phyloP scores from a whole-genome alignment of 2,329 filamentous ascomycete species.

The Xylariaceae sp. region DNA sequence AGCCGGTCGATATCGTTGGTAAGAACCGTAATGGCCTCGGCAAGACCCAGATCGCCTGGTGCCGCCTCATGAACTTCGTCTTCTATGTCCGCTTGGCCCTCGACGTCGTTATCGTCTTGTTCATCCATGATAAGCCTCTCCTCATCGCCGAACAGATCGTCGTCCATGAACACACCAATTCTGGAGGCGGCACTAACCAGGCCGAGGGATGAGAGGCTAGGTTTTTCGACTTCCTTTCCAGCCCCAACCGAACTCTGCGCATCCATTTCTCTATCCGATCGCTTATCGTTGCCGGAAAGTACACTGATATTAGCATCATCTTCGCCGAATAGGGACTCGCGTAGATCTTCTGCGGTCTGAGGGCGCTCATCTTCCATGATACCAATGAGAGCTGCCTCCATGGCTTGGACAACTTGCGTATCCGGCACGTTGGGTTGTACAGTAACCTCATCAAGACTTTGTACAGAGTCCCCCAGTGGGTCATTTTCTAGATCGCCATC shows the following conservation, averaged over 20 bases:
- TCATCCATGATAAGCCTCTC: conserved; percentile 83
- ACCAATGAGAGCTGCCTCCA: conserved; percentile 86
- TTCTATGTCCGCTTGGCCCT: conserved; percentile 55
- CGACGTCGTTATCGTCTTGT: conserved; percentile 65
- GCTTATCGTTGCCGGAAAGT: conserved; percentile 52
- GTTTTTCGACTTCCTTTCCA: conserved; percentile 58
- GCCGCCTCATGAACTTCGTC: conserved; percentile 92
- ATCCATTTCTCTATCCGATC: conserved; percentile 44
- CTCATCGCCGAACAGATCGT: conserved; percentile 90
- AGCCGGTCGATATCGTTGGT: conserved; percentile 88
- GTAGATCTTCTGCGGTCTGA: conserved; percentile 59
- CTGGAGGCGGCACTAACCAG: conserved; percentile 83
- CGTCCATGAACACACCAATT: conserved; percentile 88
- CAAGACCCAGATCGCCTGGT: conserved; percentile 86
- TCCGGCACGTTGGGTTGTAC: conserved; percentile 59
- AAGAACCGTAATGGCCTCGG: conserved; percentile 87
- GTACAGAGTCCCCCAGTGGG: conserved; percentile 64
- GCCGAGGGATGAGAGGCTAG: conserved; percentile 85
- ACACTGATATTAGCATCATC: conserved; percentile 48
- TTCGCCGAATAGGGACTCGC: conserved; percentile 63
- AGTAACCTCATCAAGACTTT: conserved; percentile 72
- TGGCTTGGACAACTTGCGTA: conserved; percentile 79
- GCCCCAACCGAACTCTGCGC: conserved; percentile 26
- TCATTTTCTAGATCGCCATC: conserved; percentile 77
- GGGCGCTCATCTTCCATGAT: conserved; percentile 79